Percentiles rank a stretch among this genome's conserved stretches.
Conservation (phyloP, 257 asterid genomes). For the Perilla frutescens region DNA sequence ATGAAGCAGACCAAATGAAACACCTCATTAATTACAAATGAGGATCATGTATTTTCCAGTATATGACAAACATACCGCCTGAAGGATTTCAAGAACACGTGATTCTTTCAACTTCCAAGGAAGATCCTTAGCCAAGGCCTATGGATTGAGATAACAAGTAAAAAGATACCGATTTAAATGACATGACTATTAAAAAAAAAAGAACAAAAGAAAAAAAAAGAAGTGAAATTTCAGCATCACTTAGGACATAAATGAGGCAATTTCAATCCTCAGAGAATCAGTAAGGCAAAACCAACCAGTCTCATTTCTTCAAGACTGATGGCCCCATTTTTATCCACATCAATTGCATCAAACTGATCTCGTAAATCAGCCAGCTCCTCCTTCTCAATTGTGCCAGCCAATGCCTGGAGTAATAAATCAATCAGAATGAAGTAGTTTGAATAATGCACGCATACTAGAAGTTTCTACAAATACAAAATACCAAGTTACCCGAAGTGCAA, state of each 20-base stretch:
- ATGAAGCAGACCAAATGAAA: neutral
- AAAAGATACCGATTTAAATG: neutral
- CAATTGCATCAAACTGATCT: constrained; percentile 97
- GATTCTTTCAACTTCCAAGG: constrained; percentile 99
- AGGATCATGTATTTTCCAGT: neutral
- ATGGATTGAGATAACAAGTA: constrained; percentile 1
- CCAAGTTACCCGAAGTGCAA: constrained; percentile 86
- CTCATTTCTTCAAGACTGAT: constrained; percentile 99
- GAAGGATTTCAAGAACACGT: constrained; percentile 91
- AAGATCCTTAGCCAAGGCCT: constrained; percentile 98
- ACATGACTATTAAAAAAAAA: too few relatives aligned
- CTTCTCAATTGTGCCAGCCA: constrained; percentile 92
- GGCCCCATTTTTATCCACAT: constrained; percentile 88
- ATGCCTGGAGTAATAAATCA: constrained; percentile 59
- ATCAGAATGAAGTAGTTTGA: neutral
- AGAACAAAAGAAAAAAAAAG: neutral
- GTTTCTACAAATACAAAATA: constrained; percentile 18
- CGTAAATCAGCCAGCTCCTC: constrained; percentile 88
- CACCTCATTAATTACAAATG: neutral
- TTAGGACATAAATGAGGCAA: neutral
- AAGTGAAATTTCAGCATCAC: neutral
- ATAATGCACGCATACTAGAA: constrained; percentile 5
- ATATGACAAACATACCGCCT: constrained; percentile 69
- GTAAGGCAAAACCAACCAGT: constrained; percentile 55
- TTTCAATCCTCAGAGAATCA: neutral